Percentiles rank a stretch among this genome's conserved stretches.
Evolutionary conservation across 305 asterid species (phyloP).

Genomic region (Fraxinus platypoda): DNA sequence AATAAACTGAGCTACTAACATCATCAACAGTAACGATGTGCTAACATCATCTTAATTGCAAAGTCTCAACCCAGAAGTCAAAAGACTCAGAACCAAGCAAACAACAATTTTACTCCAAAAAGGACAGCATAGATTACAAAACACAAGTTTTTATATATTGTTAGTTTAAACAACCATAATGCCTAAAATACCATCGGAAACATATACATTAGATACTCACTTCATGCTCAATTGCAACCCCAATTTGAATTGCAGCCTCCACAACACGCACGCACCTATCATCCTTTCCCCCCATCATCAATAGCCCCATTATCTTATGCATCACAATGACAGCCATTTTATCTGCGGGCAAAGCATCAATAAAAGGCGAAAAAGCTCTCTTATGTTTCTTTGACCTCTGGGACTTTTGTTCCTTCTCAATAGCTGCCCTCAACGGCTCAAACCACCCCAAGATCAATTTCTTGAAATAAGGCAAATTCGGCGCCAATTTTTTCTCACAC

Average conservation of each 20-base stretch:
- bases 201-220: slow-evolving; percentile 41
- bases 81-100: neutral
- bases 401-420: slow-evolving; percentile 67
- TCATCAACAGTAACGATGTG: neutral
- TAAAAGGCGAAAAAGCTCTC: slow-evolving; percentile 62
- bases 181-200: slow-evolving; percentile 4
- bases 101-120: neutral
- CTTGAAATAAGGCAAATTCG: slow-evolving; percentile 81
- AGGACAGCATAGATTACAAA: neutral
- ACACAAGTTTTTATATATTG: neutral
- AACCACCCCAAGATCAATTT: slow-evolving; percentile 84
- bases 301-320: slow-evolving; percentile 85
- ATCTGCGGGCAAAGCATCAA: slow-evolving; percentile 79
- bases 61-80: neutral
- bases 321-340: slow-evolving; percentile 91
- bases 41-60: neutral
- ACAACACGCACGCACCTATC: slow-evolving; percentile 76
- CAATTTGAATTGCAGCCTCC: slow-evolving; percentile 86
- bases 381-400: slow-evolving; percentile 53
- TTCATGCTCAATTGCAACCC: slow-evolving; percentile 81
- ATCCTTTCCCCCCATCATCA: slow-evolving; percentile 90
- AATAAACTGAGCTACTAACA: neutral
- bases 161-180: neutral
- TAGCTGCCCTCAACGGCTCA: slow-evolving; percentile 78
- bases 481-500: slow-evolving; percentile 92